These are phyloP conservation scores for Apiospora sp. DNA, from an alignment of 2,329 filamentous ascomycete species.

Conservation along the genomic window DNA sequence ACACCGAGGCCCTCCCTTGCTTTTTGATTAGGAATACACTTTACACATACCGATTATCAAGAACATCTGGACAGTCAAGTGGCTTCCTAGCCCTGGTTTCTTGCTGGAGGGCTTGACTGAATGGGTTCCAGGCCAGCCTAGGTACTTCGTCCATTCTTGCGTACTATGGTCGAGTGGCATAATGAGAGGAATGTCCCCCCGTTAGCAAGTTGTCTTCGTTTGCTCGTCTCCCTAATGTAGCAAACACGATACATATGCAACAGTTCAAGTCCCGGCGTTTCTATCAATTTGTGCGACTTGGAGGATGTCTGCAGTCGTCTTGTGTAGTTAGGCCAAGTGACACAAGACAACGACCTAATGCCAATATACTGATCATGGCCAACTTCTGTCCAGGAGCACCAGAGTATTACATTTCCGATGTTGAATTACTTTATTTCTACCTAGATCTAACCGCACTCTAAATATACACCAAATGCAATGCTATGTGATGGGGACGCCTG, in stretches of 20 bases:
- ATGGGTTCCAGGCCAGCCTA: not conserved
- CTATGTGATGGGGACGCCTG: not conserved
- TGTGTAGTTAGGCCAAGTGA: not conserved
- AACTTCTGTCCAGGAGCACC: not conserved
- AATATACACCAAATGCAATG: constrained; percentile 16
- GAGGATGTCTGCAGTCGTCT: not conserved
- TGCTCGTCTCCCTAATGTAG: not conserved
- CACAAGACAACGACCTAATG: not conserved
- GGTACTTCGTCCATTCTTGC: not conserved
- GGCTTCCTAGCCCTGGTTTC: too few species aligned
- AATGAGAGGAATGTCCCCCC: not conserved
- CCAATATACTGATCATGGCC: not conserved
- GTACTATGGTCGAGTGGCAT: not conserved
- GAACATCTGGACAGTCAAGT: too few species aligned
- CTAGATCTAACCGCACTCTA: not conserved
- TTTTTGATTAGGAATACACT: not conserved
- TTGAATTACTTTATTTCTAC: constrained; percentile 11
- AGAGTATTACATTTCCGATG: not conserved
- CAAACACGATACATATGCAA: not conserved
- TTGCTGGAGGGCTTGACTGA: too few species aligned
- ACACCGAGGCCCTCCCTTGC: not conserved
- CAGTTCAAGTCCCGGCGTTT: not conserved
- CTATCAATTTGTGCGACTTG: not conserved
- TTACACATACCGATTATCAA: too few species aligned
- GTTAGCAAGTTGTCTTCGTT: not conserved